These are phyloP conservation scores for Paraleonurus japonicus DNA, from an alignment of 257 asterid genomes.

Conservation along the genomic window DNA sequence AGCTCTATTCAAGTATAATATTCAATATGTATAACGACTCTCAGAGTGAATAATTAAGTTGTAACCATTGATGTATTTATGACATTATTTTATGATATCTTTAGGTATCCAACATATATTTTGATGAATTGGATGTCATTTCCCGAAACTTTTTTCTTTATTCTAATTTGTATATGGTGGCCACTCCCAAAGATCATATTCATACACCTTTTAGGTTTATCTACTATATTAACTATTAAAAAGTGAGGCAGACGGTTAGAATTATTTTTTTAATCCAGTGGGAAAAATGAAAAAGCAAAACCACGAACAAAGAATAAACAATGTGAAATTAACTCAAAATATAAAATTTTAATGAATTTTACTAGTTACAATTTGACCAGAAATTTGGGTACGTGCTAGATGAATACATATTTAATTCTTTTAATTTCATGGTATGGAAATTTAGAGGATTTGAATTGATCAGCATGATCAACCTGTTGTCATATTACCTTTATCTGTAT, in stretches of 20 bases:
- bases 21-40: neutral
- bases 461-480: neutral
- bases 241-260: neutral
- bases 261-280: neutral
- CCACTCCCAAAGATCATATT: neutral
- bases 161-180: neutral
- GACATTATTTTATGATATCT: neutral
- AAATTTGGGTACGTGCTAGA: neutral
- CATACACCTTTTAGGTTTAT: neutral
- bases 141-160: slow-evolving; percentile 10
- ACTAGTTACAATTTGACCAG: too few species aligned
- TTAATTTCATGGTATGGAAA: neutral
- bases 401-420: too few species aligned
- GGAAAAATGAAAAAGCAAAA: neutral
- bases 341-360: too few species aligned
- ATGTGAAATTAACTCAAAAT: too few species aligned
- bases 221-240: neutral
- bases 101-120: neutral
- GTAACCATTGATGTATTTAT: neutral
- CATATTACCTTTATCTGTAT: neutral
- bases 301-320: too few species aligned
- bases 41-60: neutral
- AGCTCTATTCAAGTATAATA: too few species aligned
- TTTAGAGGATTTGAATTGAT: neutral
- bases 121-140: slow-evolving; percentile 30